A percentile compares a stretch with the other conserved stretches of the same genome.
These are phyloP conservation scores for Pyrenopolyporus hunteri DNA, from an alignment of 495 filamentous ascomycete genomes.

Conservation along the genomic window DNA sequence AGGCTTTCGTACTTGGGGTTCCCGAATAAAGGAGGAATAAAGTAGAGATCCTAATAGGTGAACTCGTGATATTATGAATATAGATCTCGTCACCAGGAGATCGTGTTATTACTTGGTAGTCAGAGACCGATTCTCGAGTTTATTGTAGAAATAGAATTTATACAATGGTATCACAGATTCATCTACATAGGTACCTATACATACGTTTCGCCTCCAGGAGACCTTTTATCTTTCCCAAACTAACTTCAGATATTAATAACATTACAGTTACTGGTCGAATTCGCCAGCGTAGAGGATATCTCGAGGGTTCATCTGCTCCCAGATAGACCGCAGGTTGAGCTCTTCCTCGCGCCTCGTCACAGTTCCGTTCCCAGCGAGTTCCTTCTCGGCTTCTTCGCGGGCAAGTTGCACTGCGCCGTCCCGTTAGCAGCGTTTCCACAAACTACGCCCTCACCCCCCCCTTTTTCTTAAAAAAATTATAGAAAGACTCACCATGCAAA, in stretches of 20 bases:
- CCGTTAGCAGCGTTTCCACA: slow-evolving; percentile 14
- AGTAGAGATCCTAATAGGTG: too few species aligned
- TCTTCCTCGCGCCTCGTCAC: slow-evolving; percentile 22
- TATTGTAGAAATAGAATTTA: background rate
- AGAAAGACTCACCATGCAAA: slow-evolving; percentile 55
- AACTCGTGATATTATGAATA: too few species aligned
- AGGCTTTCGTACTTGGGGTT: too few species aligned
- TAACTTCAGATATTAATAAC: background rate
- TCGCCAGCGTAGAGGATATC: slow-evolving; percentile 39
- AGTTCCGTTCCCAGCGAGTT: slow-evolving; percentile 31
- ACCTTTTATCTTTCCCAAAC: background rate
- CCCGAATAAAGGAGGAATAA: too few species aligned
- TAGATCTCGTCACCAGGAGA: too few species aligned
- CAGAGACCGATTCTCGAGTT: background rate
- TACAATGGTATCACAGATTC: slow-evolving; percentile 3
- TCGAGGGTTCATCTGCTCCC: slow-evolving; percentile 38
- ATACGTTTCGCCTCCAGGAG: too few species aligned
- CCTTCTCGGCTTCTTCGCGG: slow-evolving; percentile 28
- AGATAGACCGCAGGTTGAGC: slow-evolving; percentile 35
- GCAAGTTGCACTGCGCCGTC: slow-evolving; percentile 35
- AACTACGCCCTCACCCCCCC: too few species aligned
- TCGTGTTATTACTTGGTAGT: background rate
- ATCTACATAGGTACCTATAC: background rate
- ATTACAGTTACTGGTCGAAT: slow-evolving; percentile 32
- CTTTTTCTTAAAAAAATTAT: too few species aligned